A percentile compares a stretch with the other conserved stretches of the same genome.
Evolutionary conservation across 2,329 filamentous ascomycete species (phyloP).

Genomic region (Chrysoporthe deuterocubensis): DNA sequence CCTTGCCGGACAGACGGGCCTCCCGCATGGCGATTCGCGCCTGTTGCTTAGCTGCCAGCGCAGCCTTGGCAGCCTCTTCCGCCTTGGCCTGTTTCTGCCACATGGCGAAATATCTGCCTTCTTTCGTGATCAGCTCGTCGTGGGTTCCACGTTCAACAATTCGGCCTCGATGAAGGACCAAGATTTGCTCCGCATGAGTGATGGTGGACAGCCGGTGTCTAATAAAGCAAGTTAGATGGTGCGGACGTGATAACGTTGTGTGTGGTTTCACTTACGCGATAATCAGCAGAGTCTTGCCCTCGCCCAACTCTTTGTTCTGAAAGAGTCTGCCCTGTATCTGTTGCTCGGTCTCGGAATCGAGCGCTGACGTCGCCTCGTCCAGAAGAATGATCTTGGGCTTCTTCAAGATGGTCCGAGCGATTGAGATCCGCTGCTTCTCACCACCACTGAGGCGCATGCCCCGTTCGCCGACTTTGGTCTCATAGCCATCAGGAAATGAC

Average conservation of each 20-base stretch:
- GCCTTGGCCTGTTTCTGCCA: constrained; percentile 88
- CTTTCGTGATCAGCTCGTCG: constrained; percentile 70
- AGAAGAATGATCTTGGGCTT: constrained; percentile 71
- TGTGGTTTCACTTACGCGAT: constrained; percentile 72
- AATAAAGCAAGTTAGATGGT: constrained; percentile 32
- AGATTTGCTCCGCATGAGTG: constrained; percentile 82
- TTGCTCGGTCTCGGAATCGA: constrained; percentile 65
- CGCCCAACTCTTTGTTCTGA: constrained; percentile 64
- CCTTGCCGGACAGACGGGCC: constrained; percentile 51
- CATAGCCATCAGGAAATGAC: constrained; percentile 56
- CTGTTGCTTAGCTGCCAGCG: constrained; percentile 47
- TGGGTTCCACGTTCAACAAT: constrained; percentile 82
- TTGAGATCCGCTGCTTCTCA: constrained; percentile 63
- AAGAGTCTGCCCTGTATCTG: constrained; percentile 71
- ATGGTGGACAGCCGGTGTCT: constrained; percentile 84
- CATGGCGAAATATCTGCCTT: constrained; percentile 80
- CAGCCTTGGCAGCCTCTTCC: constrained; percentile 69
- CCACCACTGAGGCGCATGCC: constrained; percentile 62
- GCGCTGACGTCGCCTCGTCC: constrained; percentile 73
- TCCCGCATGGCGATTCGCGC: constrained; percentile 52
- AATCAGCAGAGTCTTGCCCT: constrained; percentile 89
- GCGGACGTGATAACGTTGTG: neutral
- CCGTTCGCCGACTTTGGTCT: constrained; percentile 57
- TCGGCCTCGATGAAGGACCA: constrained; percentile 76
- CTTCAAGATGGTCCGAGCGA: constrained; percentile 69